Conservation (phyloP, 805 yeast genomes). For the baker's yeast (Saccharomyces cerevisiae) region DNA sequence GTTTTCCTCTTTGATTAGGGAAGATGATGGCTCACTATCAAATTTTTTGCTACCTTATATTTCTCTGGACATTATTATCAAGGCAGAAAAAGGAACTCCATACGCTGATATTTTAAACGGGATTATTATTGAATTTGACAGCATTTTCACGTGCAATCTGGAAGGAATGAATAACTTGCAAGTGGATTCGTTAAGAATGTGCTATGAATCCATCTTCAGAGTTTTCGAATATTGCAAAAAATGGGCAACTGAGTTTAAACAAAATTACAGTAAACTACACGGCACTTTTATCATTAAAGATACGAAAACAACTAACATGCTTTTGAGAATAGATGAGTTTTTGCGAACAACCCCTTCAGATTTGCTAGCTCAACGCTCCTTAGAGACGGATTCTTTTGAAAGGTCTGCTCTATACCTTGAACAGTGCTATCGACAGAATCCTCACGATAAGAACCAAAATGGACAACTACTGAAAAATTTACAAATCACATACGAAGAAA, state of each 20-base stretch:
- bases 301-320: constrained; percentile 15
- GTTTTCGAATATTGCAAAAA: constrained; percentile 77
- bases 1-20: constrained; percentile 56
- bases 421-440: constrained; percentile 47
- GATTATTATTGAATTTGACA: constrained; percentile 50
- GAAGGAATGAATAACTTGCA: constrained; percentile 42
- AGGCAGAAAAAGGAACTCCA: constrained; percentile 36
- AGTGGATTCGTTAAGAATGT: constrained; percentile 51
- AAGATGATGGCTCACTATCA: constrained; percentile 62
- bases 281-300: constrained; percentile 26
- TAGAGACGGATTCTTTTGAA: constrained; percentile 79
- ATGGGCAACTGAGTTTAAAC: constrained; percentile 48
- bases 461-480: constrained; percentile 38
- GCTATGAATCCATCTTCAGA: constrained; percentile 67
- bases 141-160: constrained; percentile 45
- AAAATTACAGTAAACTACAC: constrained; percentile 23
- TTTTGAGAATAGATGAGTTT: constrained; percentile 38
- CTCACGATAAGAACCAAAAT: constrained; percentile 25
- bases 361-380: constrained; percentile 65
- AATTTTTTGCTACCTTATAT: constrained; percentile 72
- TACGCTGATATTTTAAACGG: constrained; percentile 35
- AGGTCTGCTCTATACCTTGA: constrained; percentile 82
- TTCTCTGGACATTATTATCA: constrained; percentile 53
- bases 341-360: constrained; percentile 54
- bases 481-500: constrained; percentile 75